These are phyloP conservation scores for Helotiales sp. DNA, from an alignment of 2,329 filamentous ascomycete species.

Conservation along the genomic window DNA sequence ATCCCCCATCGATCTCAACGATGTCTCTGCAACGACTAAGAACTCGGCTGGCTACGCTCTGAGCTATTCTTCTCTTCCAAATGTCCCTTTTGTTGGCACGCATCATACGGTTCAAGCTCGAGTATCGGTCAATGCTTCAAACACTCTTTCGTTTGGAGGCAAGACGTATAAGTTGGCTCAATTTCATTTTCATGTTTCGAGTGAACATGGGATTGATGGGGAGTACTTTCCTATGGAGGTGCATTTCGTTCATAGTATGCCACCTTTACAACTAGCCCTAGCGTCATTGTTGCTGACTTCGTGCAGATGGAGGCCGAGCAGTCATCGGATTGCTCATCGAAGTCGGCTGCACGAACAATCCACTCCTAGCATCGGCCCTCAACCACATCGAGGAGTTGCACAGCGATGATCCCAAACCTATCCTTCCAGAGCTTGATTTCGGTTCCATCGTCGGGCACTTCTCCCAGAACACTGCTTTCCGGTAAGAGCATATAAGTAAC, in stretches of 20 bases:
- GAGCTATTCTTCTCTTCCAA: background rate
- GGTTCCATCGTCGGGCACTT: background rate
- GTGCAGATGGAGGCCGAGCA: background rate
- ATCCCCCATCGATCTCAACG: background rate
- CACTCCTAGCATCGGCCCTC: background rate
- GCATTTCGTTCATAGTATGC: background rate
- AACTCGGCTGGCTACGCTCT: background rate
- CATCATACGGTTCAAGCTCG: background rate
- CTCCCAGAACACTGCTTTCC: background rate
- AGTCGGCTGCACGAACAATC: background rate
- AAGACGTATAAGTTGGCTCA: background rate
- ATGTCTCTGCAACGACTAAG: background rate
- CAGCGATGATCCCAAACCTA: background rate
- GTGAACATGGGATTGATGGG: background rate
- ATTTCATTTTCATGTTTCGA: background rate
- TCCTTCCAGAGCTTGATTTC: background rate
- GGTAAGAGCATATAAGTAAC: too few relatives aligned
- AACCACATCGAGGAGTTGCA: background rate
- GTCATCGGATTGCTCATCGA: background rate
- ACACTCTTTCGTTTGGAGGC: background rate
- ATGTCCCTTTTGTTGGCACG: background rate
- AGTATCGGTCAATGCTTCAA: background rate
- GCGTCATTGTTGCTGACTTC: background rate
- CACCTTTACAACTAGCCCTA: too few relatives aligned
- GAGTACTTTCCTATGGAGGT: background rate